These are phyloP conservation scores for Brasenia schreberi DNA, from an alignment of 164 flowering plant genomes.

Conservation along the genomic window DNA sequence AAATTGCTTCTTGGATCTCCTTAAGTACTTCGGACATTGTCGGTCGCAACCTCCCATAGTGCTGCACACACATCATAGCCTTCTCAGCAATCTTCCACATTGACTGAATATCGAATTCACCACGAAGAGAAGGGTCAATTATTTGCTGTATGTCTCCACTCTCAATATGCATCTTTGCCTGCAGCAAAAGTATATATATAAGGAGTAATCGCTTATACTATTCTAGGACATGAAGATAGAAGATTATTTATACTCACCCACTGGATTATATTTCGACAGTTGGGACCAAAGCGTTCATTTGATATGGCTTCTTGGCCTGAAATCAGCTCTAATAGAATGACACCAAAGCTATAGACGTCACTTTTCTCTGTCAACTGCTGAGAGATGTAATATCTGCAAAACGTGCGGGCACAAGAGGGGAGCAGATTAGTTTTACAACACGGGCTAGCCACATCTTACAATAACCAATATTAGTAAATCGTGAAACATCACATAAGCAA, in stretches of 20 bases:
- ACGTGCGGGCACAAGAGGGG: not conserved
- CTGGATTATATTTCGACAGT: slow-evolving; percentile 87
- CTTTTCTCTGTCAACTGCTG: slow-evolving; percentile 96
- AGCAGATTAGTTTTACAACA: not conserved
- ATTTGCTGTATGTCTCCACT: slow-evolving; percentile 89
- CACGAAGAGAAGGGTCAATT: slow-evolving; percentile 53
- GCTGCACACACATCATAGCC: slow-evolving; percentile 83
- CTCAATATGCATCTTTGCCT: slow-evolving; percentile 88
- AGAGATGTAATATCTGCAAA: slow-evolving; percentile 73
- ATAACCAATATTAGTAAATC: no score
- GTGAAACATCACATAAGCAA: no score
- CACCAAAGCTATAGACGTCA: slow-evolving; percentile 95
- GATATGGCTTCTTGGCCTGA: slow-evolving; percentile 96
- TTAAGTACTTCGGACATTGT: slow-evolving; percentile 90
- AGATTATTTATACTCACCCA: slow-evolving; percentile 48
- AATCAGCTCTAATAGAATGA: slow-evolving; percentile 88
- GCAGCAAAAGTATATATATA: slow-evolving; percentile 4
- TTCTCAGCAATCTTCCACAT: slow-evolving; percentile 99
- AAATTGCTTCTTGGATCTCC: slow-evolving; percentile 88
- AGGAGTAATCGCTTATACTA: not conserved
- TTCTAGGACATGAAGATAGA: no score
- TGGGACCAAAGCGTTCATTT: slow-evolving; percentile 73
- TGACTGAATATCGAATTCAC: slow-evolving; percentile 73
- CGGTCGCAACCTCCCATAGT: slow-evolving; percentile 77
- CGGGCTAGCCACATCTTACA: no score